Evolutionary conservation across 345 rosid species (phyloP).

Genomic region (Eucalyptus coolabah): DNA sequence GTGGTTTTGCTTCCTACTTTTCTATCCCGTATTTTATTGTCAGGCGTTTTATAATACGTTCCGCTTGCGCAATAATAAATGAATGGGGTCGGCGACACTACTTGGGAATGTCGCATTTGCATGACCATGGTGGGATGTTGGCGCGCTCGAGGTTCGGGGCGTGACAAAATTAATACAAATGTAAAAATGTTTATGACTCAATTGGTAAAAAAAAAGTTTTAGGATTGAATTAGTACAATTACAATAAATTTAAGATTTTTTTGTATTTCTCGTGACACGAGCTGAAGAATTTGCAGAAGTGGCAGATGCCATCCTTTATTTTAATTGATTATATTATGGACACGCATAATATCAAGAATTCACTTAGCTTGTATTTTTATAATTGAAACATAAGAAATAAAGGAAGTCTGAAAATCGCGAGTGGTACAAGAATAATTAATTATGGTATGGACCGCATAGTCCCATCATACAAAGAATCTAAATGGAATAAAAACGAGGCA

Average conservation of each 20-base stretch:
- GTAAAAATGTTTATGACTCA: fast-evolving
- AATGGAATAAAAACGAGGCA: not conserved
- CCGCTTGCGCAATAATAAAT: too few species aligned
- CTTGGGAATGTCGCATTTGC: too few species aligned
- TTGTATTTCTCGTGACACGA: not conserved
- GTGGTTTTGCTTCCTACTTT: too few species aligned
- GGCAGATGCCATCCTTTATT: not conserved
- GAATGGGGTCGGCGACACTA: too few species aligned
- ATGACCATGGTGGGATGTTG: too few species aligned
- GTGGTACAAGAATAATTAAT: not conserved
- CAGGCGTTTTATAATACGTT: too few species aligned
- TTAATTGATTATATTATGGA: not conserved
- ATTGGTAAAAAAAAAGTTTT: too few species aligned
- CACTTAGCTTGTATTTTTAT: not conserved
- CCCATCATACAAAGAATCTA: not conserved
- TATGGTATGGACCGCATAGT: not conserved
- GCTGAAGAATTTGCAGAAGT: not conserved
- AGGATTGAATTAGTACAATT: too few species aligned
- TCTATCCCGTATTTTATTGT: too few species aligned
- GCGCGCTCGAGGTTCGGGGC: too few species aligned
- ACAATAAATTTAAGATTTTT: too few species aligned
- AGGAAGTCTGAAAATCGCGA: not conserved
- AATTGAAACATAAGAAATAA: not conserved
- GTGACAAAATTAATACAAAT: too few species aligned
- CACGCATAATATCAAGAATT: not conserved